phyloP scores from a whole-genome alignment of 345 rosid species.

The Combretum micranthum region DNA sequence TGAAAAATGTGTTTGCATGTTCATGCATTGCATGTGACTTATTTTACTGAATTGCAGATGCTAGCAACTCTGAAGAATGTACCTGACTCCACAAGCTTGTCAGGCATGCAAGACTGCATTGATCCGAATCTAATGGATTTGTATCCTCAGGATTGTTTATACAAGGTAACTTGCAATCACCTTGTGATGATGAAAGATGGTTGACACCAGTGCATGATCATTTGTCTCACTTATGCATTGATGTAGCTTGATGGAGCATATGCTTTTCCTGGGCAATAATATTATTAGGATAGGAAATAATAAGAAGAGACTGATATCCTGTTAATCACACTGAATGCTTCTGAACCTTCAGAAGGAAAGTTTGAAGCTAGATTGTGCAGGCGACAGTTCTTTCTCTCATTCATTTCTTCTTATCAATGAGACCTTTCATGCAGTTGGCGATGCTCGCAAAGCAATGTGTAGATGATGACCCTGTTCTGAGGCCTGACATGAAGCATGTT shows the following conservation, averaged over 20 bases:
- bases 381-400: not conserved
- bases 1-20: no score
- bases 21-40: no score
- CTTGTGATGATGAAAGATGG: not conserved
- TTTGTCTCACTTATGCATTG: not conserved
- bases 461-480: constrained; percentile 78
- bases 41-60: constrained; percentile 41
- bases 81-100: constrained; percentile 66
- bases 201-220: not conserved
- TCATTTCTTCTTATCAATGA: not conserved
- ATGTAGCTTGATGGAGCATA: no score
- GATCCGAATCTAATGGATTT: constrained; percentile 81
- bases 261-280: no score
- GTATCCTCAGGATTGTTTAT: constrained; percentile 91
- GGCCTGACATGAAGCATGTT: constrained; percentile 96
- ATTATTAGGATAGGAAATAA: no score
- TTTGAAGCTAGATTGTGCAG: no score
- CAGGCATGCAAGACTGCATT: constrained; percentile 59
- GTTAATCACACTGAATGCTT: no score
- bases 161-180: constrained; percentile 46
- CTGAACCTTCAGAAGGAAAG: no score
- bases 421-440: constrained; percentile 38
- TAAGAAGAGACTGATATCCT: no score
- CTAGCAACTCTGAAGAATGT: constrained; percentile 60
- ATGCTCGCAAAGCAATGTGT: constrained; percentile 91